phyloP scores from a whole-genome alignment of 192 early-diverging fungal species.

The Radiomyces spectabilis region DNA sequence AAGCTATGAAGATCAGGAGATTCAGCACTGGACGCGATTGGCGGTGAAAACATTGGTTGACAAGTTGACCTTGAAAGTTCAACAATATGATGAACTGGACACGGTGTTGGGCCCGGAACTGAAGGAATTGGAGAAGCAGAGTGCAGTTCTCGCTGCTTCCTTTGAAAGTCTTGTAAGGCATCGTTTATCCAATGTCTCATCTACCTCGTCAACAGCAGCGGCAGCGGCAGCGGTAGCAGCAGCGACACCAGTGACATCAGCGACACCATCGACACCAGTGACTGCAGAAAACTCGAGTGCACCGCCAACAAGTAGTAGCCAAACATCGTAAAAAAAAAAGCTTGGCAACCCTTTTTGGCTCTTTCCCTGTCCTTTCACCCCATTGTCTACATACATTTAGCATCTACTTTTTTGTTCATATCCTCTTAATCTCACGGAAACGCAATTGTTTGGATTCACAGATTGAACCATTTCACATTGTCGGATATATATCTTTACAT shows the following conservation, averaged over 20 bases:
- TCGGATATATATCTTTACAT: too few relatives aligned
- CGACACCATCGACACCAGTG: background rate
- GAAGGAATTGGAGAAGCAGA: constrained; percentile 67
- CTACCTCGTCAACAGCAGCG: too few relatives aligned
- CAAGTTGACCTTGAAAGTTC: constrained; percentile 86
- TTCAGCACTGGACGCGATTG: constrained; percentile 73
- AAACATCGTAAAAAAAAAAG: too few relatives aligned
- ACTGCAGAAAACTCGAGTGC: background rate
- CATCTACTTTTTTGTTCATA: too few relatives aligned
- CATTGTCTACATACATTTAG: too few relatives aligned
- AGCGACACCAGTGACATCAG: background rate
- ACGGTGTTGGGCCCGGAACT: constrained; percentile 77
- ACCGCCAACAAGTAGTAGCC: background rate
- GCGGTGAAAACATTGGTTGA: constrained; percentile 78
- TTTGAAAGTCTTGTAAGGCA: constrained; percentile 4
- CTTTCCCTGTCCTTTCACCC: too few relatives aligned
- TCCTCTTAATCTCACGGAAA: too few relatives aligned
- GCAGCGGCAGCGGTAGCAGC: background rate
- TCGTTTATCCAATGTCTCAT: background rate
- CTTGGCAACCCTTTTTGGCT: too few relatives aligned
- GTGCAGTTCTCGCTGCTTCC: constrained; percentile 6
- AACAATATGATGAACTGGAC: constrained; percentile 89
- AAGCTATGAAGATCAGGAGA: constrained; percentile 78
- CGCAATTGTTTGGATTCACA: too few relatives aligned
- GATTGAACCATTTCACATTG: too few relatives aligned